Evolutionary conservation across 208 protist genomes (phyloP).

Genomic region (Polymyxa betae): DNA sequence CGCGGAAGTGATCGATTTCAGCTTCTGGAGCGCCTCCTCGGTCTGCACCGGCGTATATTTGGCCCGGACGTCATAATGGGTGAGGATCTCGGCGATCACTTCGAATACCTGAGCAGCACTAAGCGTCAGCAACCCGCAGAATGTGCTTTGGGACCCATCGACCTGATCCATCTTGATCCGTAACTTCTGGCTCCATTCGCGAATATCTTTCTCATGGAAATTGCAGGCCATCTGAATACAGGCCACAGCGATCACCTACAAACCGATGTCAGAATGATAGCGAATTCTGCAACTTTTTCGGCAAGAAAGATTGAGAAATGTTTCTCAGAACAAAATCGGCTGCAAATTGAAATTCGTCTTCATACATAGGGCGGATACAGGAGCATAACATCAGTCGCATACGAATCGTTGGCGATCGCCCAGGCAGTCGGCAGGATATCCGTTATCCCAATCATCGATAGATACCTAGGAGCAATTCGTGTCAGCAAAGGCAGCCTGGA

Average conservation of each 20-base stretch:
- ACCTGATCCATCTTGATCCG: conserved; percentile 46
- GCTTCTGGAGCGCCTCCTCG: conserved; percentile 36
- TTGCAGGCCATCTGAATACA: conserved; percentile 35
- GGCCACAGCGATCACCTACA: conserved; percentile 33
- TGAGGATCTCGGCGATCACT: conserved; percentile 46
- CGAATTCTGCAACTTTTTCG: no score
- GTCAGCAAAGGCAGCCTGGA: not conserved
- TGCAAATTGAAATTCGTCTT: no score
- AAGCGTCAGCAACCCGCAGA: not conserved
- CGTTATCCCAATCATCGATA: conserved; percentile 2
- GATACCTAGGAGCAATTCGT: not conserved
- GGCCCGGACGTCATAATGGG: not conserved
- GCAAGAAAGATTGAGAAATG: not conserved
- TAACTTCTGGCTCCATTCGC: conserved; percentile 49
- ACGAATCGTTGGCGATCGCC: conserved; percentile 45
- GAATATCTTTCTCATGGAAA: conserved; percentile 51
- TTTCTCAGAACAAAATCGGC: not conserved
- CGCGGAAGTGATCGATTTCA: not conserved
- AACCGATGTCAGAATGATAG: not conserved
- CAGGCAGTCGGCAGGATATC: conserved; percentile 20
- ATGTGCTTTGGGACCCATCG: not conserved
- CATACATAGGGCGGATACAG: conserved; percentile 29
- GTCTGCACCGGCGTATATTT: conserved; percentile 24
- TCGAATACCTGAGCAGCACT: conserved; percentile 31
- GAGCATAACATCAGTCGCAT: conserved; percentile 25